These are phyloP conservation scores for Flaveria trinervia DNA, from an alignment of 129 eudicot genomes.

Conservation along the genomic window DNA sequence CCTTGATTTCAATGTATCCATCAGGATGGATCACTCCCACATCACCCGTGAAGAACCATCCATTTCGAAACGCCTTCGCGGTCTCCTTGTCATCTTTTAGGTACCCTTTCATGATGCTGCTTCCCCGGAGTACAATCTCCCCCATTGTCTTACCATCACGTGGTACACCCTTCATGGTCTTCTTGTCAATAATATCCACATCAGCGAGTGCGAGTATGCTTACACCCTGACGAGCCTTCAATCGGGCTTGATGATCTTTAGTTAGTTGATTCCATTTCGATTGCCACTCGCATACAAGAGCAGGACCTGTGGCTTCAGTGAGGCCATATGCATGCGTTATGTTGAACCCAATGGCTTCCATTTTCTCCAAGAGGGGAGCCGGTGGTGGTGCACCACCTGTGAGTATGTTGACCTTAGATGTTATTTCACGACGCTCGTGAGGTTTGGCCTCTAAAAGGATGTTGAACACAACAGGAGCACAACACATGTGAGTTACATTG, in stretches of 20 bases:
- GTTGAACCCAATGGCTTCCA: slow-evolving; percentile 48
- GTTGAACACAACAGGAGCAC: slow-evolving; percentile 56
- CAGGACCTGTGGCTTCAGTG: slow-evolving; percentile 51
- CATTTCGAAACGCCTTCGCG: slow-evolving; percentile 32
- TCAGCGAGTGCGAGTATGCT: slow-evolving; percentile 41
- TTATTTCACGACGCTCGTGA: slow-evolving; percentile 33
- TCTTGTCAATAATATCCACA: slow-evolving; percentile 34
- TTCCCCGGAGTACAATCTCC: slow-evolving; percentile 36
- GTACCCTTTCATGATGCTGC: too few relatives aligned
- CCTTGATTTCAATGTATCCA: slow-evolving; percentile 61
- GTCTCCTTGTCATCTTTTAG: slow-evolving; percentile 43
- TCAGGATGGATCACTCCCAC: slow-evolving; percentile 54
- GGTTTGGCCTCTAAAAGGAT: slow-evolving; percentile 47
- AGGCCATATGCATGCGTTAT: slow-evolving; percentile 58
- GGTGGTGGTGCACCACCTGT: slow-evolving; percentile 60
- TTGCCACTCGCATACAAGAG: slow-evolving; percentile 52
- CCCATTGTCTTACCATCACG: slow-evolving; percentile 49
- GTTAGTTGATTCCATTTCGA: slow-evolving; percentile 39
- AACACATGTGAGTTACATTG: slow-evolving; percentile 67
- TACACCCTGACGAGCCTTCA: slow-evolving; percentile 59
- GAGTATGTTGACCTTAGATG: slow-evolving; percentile 39
- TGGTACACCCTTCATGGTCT: slow-evolving; percentile 45
- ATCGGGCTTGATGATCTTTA: slow-evolving; percentile 22
- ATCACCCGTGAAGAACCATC: slow-evolving; percentile 56
- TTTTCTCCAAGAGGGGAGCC: slow-evolving; percentile 39